These are phyloP conservation scores for Asclepias syriaca DNA, from an alignment of 257 asterid species.

Conservation along the genomic window DNA sequence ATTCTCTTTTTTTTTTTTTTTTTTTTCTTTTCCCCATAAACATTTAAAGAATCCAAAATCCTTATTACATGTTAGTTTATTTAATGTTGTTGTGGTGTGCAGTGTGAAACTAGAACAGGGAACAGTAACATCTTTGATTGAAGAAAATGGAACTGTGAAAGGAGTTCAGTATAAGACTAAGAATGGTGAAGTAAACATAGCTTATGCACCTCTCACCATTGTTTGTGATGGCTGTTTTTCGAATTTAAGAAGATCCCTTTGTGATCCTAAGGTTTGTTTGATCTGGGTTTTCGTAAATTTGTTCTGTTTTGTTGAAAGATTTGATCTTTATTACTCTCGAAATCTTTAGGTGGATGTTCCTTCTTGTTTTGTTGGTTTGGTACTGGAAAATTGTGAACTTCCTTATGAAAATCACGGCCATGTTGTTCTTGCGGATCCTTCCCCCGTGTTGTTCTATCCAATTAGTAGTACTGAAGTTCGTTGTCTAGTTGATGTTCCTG, in stretches of 20 bases:
- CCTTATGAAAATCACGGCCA: conserved; percentile 33
- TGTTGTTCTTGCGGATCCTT: conserved; percentile 32
- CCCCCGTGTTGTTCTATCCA: conserved; percentile 31
- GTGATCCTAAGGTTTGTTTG: conserved; percentile 58
- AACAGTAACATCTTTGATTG: conserved; percentile 68
- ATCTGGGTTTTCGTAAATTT: not conserved
- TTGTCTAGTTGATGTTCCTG: conserved; percentile 36
- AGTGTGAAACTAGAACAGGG: conserved; percentile 76
- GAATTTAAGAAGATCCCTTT: conserved; percentile 67
- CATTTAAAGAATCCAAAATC: not conserved
- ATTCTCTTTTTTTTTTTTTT: conserved; percentile 3
- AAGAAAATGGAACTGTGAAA: conserved; percentile 54
- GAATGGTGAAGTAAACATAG: conserved; percentile 46
- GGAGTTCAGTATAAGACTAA: conserved; percentile 75
- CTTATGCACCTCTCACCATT: conserved; percentile 71
- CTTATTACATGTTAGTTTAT: not conserved
- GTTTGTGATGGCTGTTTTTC: conserved; percentile 90
- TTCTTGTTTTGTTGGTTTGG: conserved; percentile 31
- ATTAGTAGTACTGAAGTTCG: conserved; percentile 33
- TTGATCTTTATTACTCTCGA: too few relatives aligned
- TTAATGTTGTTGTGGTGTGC: conserved; percentile 7
- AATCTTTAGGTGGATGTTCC: conserved; percentile 27
- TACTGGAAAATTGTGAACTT: conserved; percentile 31
- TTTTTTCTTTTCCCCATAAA: not conserved
- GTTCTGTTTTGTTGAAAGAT: not conserved